These are phyloP conservation scores for Cynanchum wilfordii DNA, from an alignment of 257 asterid species.

Conservation along the genomic window DNA sequence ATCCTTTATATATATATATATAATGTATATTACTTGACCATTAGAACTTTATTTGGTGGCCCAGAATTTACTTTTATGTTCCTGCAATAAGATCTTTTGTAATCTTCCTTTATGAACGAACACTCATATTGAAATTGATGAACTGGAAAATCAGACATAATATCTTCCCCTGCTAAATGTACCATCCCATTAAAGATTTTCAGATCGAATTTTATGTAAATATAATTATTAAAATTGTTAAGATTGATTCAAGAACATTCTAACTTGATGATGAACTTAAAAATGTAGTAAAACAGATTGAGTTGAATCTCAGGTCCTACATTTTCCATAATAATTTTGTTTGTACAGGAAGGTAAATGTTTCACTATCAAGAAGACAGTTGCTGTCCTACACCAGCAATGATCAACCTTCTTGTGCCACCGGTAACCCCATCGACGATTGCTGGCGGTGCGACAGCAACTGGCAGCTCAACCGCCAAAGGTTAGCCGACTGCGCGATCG, in stretches of 20 bases:
- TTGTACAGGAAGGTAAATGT: constrained; percentile 42
- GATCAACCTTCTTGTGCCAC: constrained; percentile 47
- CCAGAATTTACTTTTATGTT: constrained; percentile 7
- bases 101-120: neutral
- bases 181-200: no score
- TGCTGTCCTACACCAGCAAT: constrained; percentile 36
- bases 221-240: no score
- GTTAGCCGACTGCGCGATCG: constrained; percentile 60
- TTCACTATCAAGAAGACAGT: constrained; percentile 50
- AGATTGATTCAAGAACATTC: no score
- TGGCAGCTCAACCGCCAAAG: constrained; percentile 69
- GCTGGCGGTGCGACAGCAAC: constrained; percentile 74
- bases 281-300: neutral
- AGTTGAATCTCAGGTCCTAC: neutral
- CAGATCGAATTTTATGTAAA: no score
- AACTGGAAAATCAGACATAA: neutral
- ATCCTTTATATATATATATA: neutral
- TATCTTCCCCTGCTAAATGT: no score
- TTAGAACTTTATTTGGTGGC: constrained; percentile 7
- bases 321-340: neutral
- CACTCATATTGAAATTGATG: neutral
- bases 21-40: constrained; percentile 9
- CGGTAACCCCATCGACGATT: constrained; percentile 71
- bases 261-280: neutral
- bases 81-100: neutral